Evolutionary conservation across 495 filamentous ascomycete genomes (phyloP), one percentile per base, ranked within the genome.

Genomic region (Aspergillus bertholletiae): DNA sequence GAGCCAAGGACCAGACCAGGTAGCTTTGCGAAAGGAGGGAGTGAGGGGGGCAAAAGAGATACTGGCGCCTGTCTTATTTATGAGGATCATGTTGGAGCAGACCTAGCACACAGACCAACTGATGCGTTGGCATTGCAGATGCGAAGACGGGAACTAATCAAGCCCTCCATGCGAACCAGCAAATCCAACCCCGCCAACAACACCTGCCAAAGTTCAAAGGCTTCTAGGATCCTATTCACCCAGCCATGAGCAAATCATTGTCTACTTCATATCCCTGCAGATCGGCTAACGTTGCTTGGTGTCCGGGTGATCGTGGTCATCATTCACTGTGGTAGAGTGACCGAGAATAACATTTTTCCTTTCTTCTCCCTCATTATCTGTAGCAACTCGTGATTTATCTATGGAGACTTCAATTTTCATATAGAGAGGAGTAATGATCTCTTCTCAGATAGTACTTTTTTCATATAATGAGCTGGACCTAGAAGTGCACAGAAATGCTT

Each of bases 91-190:
- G 47, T 32, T 60, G 30, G 24, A 54, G 22, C 40, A 49, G 30
- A 54, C 46, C n/a, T n/a, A n/a, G n/a, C 60, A 67, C 68, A 67
- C 69, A 63, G 64, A 65, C 66, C 69, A 71, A 66, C 49, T 66
- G 68, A 69, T 72, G 69, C 57, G 69, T 69, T 72, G 69, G 69
- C 69, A 67, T 51, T 69, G 66, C 63, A 66, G 63, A 56, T 57
- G 60, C 60, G 53, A 54, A 57, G 60, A 62, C 63, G 63, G 63
- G 59, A 58, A 57, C 63, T 66, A 66, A 63, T 53, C 56, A 54
- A 58, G 49, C 53, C 56, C 49, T 56, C 52, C 54, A 56, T 44
- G 53, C 39, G 41, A 21, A 40, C 57, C 53, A 56, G 54, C 56
- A 52, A 59, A 59, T 60, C 57, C 49, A 53, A 59, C 55, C 61